A percentile compares a stretch with the other conserved stretches of the same genome.
phyloP scores from a whole-genome alignment of 2,329 filamentous ascomycete genomes.

The Pseudogymnoascus sp. region DNA sequence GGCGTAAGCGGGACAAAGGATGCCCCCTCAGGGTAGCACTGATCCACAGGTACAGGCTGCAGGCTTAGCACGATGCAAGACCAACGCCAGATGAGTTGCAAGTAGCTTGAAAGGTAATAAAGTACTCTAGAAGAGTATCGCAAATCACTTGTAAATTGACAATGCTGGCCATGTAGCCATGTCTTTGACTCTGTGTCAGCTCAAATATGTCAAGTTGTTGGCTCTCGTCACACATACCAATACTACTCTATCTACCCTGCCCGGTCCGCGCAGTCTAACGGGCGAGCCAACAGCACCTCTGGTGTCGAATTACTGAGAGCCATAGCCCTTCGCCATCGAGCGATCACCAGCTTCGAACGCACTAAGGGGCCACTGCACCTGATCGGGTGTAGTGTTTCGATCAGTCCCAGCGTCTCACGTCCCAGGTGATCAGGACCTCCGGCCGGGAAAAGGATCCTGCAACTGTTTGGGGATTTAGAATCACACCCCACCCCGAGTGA shows the following conservation, averaged over 20 bases:
- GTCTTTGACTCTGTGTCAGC: background rate
- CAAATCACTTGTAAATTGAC: background rate
- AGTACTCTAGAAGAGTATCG: background rate
- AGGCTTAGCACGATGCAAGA: background rate
- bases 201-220: background rate
- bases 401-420: constrained; percentile 2
- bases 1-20: constrained; percentile 5
- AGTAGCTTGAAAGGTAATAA: constrained; percentile 2
- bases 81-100: background rate
- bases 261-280: background rate
- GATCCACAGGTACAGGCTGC: background rate
- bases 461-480: background rate
- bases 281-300: background rate
- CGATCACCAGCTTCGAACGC: background rate
- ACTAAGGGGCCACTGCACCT: background rate
- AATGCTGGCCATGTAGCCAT: background rate
- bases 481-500: background rate
- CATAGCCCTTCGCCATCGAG: background rate
- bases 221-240: background rate
- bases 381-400: background rate
- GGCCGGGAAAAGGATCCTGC: constrained; percentile 4
- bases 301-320: background rate
- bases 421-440: background rate
- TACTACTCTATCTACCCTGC: background rate
- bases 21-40: background rate